A percentile compares a stretch with the other conserved stretches of the same genome.
phyloP scores from a whole-genome alignment of 1,284 basidiomycete genomes.

The Coniferiporia weirii region DNA sequence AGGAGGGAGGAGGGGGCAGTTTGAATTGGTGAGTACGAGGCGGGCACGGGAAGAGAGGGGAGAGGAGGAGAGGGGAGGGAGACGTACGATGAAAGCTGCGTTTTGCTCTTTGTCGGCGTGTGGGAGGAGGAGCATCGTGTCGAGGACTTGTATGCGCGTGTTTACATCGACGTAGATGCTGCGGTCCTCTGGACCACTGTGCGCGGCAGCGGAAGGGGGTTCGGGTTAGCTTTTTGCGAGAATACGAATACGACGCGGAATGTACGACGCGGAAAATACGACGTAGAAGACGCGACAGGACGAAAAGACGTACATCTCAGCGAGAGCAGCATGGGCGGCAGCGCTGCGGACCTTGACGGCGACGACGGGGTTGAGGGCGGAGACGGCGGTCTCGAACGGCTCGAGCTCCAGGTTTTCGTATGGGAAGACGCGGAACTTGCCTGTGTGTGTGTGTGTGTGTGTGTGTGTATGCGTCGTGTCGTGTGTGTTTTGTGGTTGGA shows the following conservation, averaged over 20 bases:
- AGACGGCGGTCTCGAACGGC: conserved; percentile 67
- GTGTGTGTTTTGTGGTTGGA: no score
- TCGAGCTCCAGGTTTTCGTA: conserved; percentile 56
- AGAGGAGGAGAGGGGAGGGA: no score
- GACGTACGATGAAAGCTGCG: conserved; percentile 71
- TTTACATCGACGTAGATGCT: conserved; percentile 28
- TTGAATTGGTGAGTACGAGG: not conserved
- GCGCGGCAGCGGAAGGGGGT: no score
- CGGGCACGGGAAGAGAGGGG: conserved; percentile 1
- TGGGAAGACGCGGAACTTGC: conserved; percentile 62
- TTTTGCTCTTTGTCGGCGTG: conserved; percentile 78
- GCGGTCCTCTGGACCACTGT: conserved; percentile 14
- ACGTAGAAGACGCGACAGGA: no score
- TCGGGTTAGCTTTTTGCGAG: not conserved
- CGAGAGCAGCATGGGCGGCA: conserved; percentile 71
- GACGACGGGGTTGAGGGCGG: conserved; percentile 69
- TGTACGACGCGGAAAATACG: conserved; percentile 29
- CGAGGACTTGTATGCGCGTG: conserved; percentile 63
- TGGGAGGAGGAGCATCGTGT: conserved; percentile 56
- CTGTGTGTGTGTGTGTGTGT: conserved; percentile 26
- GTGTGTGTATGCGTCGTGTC: no score
- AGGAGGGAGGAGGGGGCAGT: conserved; percentile 6
- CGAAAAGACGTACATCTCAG: conserved; percentile 43
- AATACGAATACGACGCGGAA: not conserved
- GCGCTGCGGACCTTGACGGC: conserved; percentile 77